Conservation (phyloP, 495 filamentous ascomycete species). For the Bacidia rubella region DNA sequence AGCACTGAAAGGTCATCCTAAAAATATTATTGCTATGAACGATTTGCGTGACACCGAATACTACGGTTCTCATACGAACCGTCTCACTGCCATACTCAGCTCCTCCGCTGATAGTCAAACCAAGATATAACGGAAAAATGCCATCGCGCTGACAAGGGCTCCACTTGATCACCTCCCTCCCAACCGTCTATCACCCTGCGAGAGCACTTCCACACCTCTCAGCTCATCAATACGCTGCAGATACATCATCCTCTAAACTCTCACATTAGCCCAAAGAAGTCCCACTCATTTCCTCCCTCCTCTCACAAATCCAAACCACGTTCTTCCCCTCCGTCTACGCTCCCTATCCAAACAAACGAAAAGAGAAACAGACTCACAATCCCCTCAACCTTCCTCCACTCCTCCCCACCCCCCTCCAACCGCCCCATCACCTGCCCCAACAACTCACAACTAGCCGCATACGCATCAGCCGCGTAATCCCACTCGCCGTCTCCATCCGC, state of each 20-base stretch:
- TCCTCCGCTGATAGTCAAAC: too few species aligned
- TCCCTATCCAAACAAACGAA: background rate
- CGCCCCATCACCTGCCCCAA: conserved; percentile 5
- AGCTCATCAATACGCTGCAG: background rate
- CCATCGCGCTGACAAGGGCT: background rate
- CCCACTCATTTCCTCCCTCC: too few species aligned
- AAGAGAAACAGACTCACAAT: background rate
- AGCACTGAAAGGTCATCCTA: too few species aligned
- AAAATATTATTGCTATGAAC: too few species aligned
- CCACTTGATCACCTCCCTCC: background rate
- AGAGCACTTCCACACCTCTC: background rate
- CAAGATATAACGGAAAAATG: too few species aligned
- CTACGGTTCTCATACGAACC: too few species aligned
- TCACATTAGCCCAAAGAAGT: too few species aligned
- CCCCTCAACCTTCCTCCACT: conserved; percentile 2
- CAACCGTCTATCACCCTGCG: background rate
- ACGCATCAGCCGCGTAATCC: background rate
- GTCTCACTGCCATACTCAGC: too few species aligned
- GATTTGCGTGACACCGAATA: too few species aligned
- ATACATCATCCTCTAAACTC: background rate
- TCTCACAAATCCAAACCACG: background rate
- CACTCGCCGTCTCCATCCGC: conserved; percentile 1
- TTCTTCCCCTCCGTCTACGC: too few species aligned
- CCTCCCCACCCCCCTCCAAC: background rate
- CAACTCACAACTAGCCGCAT: background rate